Conservation (phyloP, 129 eudicot genomes). For the Lonicera japonica region DNA sequence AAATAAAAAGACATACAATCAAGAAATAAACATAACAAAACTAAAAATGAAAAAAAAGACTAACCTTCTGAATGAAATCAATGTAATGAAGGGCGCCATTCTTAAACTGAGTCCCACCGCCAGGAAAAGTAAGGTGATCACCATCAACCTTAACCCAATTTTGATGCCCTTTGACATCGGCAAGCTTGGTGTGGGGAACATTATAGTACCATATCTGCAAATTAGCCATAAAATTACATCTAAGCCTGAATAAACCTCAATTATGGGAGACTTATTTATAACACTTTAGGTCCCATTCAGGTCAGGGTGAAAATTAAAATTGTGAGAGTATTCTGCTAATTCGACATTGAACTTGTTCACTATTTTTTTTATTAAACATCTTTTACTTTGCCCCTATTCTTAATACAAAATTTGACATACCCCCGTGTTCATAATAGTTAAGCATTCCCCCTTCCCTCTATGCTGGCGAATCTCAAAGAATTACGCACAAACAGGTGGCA, state of each 20-base stretch:
- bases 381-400: too few relatives aligned
- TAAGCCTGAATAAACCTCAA: constrained; percentile 3
- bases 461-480: too few relatives aligned
- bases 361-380: too few relatives aligned
- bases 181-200: constrained; percentile 67
- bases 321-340: too few relatives aligned
- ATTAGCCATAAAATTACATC: not conserved
- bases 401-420: too few relatives aligned
- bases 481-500: too few relatives aligned
- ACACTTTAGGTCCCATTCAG: not conserved
- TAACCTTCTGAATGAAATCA: constrained; percentile 56
- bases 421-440: too few relatives aligned
- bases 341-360: too few relatives aligned
- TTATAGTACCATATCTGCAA: constrained; percentile 61
- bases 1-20: too few relatives aligned
- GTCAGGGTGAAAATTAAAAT: too few relatives aligned
- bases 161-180: constrained; percentile 62
- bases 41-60: not conserved
- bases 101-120: constrained; percentile 68
- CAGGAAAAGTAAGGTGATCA: constrained; percentile 54
- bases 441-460: too few relatives aligned
- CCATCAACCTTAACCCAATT: constrained; percentile 67
- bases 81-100: constrained; percentile 69
- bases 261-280: constrained; percentile 1
- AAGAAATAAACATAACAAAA: not conserved